Evolutionary conservation across 306 rosid genomes (phyloP), one percentile per base, ranked within the genome.

Genomic region (Bauhinia variegata): DNA sequence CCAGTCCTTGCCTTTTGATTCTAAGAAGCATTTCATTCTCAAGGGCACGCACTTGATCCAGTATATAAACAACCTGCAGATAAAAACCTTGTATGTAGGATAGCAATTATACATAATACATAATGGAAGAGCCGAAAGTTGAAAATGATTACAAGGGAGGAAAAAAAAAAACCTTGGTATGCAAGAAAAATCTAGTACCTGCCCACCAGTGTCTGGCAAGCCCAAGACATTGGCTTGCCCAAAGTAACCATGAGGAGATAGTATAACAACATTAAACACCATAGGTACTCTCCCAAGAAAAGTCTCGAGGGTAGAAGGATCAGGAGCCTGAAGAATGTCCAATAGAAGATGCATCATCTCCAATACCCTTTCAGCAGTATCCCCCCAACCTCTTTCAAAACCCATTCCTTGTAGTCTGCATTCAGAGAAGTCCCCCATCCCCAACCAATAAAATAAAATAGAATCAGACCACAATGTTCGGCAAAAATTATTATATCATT

Each of bases 121-220:
- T 34, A 63, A 39, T 30, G 55, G 60, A 34, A 14, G 49, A 48
- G 47, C 30, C 56, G 37, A 58, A 54, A 59, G 44, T 12, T 30
- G 13, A 44, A 63, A 51, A n/a, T 62, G 44, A 71, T 6, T 5
- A 37, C 31, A 38, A 58, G 71, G 6, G 7, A 3, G 19, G 31
- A 23, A 43, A 44, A 8, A 55, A 51, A 32, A 39, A 67, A 46
- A n/a, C n/a, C n/a, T n/a, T 62, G 60, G 23, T n/a, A 48, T 46
- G 63, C 54, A 32, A 50, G 8, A 36, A 48, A 23, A 63, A 43
- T 9, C 28, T 23, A 70, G 51, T 87, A 89, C 98, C 96, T 93
- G 98, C 19, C 96, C 97, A 42, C 98, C 98, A n/a, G 97, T 93
- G 85, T 93, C 98, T 0, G 96, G 98, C 79, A 93, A 82, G 71